phyloP scores from a whole-genome alignment of 805 yeast genomes.

The Lipomyces sp. region DNA sequence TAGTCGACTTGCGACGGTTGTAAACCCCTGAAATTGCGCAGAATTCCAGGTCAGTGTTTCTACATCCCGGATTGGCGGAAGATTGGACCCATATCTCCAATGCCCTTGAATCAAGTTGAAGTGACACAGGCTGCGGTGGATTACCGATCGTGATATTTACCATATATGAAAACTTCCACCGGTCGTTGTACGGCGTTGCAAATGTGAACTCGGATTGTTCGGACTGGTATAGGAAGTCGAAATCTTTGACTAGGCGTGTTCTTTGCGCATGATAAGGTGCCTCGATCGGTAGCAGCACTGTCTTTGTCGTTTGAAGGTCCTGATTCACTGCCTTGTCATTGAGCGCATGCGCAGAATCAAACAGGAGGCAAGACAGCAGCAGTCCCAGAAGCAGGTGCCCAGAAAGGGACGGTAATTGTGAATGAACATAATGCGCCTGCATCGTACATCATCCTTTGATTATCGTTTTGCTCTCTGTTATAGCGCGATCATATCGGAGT shows the following conservation, averaged over 20 bases:
- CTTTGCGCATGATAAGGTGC: neutral
- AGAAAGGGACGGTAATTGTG: neutral
- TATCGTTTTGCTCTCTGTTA: too few relatives aligned
- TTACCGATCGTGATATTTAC: conserved; percentile 56
- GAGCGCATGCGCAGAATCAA: neutral
- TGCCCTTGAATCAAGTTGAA: conserved; percentile 73
- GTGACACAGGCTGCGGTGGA: conserved; percentile 55
- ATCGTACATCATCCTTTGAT: neutral
- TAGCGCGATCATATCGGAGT: too few relatives aligned
- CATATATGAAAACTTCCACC: conserved; percentile 37
- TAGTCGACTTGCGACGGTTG: neutral
- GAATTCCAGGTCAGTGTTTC: neutral
- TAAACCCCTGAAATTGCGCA: conserved; percentile 24
- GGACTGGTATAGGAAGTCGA: neutral
- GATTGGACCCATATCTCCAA: conserved; percentile 66
- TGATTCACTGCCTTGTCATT: neutral
- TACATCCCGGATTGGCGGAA: conserved; percentile 16
- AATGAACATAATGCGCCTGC: neutral
- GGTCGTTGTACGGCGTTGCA: conserved; percentile 18
- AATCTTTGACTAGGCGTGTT: neutral
- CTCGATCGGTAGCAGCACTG: neutral
- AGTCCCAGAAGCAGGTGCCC: neutral
- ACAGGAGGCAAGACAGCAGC: neutral
- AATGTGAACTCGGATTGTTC: neutral
- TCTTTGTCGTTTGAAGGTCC: neutral